phyloP scores from a whole-genome alignment of 2,329 filamentous ascomycete genomes.

The Colletotrichum simmondsii region DNA sequence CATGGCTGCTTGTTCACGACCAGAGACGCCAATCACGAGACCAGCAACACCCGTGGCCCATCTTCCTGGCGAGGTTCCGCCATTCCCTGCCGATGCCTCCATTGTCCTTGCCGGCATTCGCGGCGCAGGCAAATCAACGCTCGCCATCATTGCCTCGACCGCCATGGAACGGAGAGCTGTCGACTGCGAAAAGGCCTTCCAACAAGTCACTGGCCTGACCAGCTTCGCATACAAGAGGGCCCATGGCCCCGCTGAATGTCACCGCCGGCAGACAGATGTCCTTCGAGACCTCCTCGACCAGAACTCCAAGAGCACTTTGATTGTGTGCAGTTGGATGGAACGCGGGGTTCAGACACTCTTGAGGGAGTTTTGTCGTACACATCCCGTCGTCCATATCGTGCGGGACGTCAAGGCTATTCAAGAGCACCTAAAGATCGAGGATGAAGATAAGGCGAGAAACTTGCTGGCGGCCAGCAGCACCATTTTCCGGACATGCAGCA shows the following conservation, averaged over 20 bases:
- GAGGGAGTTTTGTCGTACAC: slow-evolving; percentile 68
- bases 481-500: slow-evolving; percentile 74
- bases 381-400: slow-evolving; percentile 78
- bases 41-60: slow-evolving; percentile 23
- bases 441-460: slow-evolving; percentile 65
- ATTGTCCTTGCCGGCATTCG: slow-evolving; percentile 79
- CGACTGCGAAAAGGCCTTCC: slow-evolving; percentile 76
- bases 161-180: slow-evolving; percentile 76
- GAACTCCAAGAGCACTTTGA: slow-evolving; percentile 71
- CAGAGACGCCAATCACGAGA: slow-evolving; percentile 25
- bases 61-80: slow-evolving; percentile 25
- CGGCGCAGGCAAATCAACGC: slow-evolving; percentile 79
- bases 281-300: slow-evolving; percentile 68
- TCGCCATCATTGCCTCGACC: slow-evolving; percentile 80
- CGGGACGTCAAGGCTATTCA: slow-evolving; percentile 74
- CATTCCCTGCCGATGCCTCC: slow-evolving; percentile 64
- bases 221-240: slow-evolving; percentile 72
- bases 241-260: slow-evolving; percentile 71
- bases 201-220: slow-evolving; percentile 70
- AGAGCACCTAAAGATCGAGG: slow-evolving; percentile 67
- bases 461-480: slow-evolving; percentile 67
- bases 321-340: slow-evolving; percentile 80
- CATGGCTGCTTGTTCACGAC: slow-evolving; percentile 25
- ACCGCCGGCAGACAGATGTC: slow-evolving; percentile 70
- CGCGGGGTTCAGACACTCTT: slow-evolving; percentile 70